Evolutionary conservation across 2,329 filamentous ascomycete genomes (phyloP).

Genomic region (Mycocentrospora acerina): DNA sequence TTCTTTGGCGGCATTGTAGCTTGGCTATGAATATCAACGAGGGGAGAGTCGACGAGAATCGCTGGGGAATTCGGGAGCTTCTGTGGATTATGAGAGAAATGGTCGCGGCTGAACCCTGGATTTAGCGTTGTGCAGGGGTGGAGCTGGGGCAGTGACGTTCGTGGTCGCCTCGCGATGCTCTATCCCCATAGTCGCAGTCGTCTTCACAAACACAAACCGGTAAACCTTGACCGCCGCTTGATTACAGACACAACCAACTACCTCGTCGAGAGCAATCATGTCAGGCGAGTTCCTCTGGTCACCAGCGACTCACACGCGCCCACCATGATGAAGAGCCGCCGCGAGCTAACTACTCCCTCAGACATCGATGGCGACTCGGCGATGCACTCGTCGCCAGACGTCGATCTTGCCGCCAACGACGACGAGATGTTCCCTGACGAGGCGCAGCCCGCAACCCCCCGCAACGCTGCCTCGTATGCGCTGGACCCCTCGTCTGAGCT

Average conservation of each 20-base stretch:
- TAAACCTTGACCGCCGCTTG: slow-evolving; percentile 3
- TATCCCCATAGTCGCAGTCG: no score
- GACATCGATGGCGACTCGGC: slow-evolving; percentile 59
- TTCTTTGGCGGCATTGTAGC: slow-evolving; percentile 40
- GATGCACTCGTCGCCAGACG: slow-evolving; percentile 51
- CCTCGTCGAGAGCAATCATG: neutral
- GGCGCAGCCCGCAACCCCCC: slow-evolving; percentile 47
- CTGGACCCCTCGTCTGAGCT: slow-evolving; percentile 47
- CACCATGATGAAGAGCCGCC: slow-evolving; percentile 14
- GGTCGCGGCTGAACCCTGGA: no score
- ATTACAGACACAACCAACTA: neutral
- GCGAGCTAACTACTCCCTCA: slow-evolving; percentile 24
- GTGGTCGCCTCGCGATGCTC: no score
- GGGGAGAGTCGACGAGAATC: no score
- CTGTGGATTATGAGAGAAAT: no score
- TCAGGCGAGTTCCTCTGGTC: slow-evolving; percentile 1
- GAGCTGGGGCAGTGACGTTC: no score
- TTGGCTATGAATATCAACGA: slow-evolving; percentile 35
- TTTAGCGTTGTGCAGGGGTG: no score
- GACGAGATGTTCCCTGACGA: slow-evolving; percentile 49
- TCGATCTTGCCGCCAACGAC: slow-evolving; percentile 29
- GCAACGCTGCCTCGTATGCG: slow-evolving; percentile 29
- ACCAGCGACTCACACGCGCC: neutral
- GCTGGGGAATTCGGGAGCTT: no score
- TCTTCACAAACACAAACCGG: neutral